Evolutionary conservation across 306 rosid genomes (phyloP), one percentile per base, ranked within the genome.

Genomic region (Gastrolobium bilobum): DNA sequence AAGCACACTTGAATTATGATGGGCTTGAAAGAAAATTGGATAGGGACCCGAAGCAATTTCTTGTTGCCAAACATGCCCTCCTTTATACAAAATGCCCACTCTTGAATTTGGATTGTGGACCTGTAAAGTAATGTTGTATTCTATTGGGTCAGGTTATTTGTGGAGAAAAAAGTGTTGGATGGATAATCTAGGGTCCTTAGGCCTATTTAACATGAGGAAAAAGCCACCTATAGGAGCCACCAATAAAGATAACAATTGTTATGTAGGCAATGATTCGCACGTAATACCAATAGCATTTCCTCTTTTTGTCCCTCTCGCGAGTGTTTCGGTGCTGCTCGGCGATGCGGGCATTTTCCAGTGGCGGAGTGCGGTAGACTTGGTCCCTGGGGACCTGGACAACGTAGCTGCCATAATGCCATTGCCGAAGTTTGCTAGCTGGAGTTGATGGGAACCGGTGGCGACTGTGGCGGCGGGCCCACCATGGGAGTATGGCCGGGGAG

Each of bases 351-450:
- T 90, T 84, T 73, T 86, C 86, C 0, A 89, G 86, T 0, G 88
- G 83, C 0, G 91, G 90, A 4, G 84, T 62, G 2, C 84, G 86
- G 57, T 86, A 87, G 82, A 87, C 76, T 74, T 87, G 90, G 58
- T 90, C 88, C 40, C 83, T 87, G 11, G 91, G 91, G 69, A 87
- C 82, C 46, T 87, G 90, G 40, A 90, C 82, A 9, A 90, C 68
- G 57, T 90, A 90, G 47, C 26, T 20, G 26, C 26, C 26, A 20
- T 20, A 20, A 85, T 81, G 20, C 80, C 84, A 0, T 76, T 4
- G 13, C n/a, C 39, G 40, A 81, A 44, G 46, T 13, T 34, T 51
- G 43, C 20, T 26, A 47, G 1, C 30, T 61, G 33, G 43, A 20
- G 39, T 7, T 48, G 40, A 44, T 15, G 7, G 10, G 15, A 8